Base-by-base conservation (phyloP, 495 filamentous ascomycete species). In the Aspergillus cavernicola region DNA sequence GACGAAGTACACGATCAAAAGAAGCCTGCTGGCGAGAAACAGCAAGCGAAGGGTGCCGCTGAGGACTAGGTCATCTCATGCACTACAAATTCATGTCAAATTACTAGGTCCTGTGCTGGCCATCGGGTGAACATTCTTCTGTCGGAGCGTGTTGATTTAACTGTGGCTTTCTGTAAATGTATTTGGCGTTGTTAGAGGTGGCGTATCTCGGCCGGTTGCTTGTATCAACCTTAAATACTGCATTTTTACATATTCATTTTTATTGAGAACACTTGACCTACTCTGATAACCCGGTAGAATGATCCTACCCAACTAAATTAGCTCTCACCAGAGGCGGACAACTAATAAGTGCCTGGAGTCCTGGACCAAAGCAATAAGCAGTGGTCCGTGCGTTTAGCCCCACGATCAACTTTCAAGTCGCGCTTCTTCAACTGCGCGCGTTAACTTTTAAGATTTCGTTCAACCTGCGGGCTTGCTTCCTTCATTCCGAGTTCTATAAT, bases 341-440 rank as follows among this genome's bases (percentile, higher is more conserved):
- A n/a, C n/a, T n/a, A n/a, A n/a, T n/a, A n/a, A n/a, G n/a, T n/a
- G n/a, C n/a, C n/a, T n/a, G n/a, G n/a, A n/a, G n/a, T n/a, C n/a
- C n/a, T n/a, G n/a, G n/a, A n/a, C n/a, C n/a, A n/a, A 19, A 2
- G 4, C 32, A 60, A 62, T 66, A 70, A 66, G 63, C 61, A 50
- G 61, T 67, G 67, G 67, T 62, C 65, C 60, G 67, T 70, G 65
- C 62, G 36, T 35, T n/a, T 35, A 57, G 60, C 59, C 62, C 65
- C 56, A 58, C 62, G 56, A 4, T 18, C 4, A 16, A 54, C 46
- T 50, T 40, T 29, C 48, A 58, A 48, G 44, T 52, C 52, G 20
- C 16, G 26, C 35, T 18, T 36, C 12, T 13, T n/a, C n/a, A n/a
- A n/a, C n/a, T 15, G 16, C 36, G 19, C 26, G 29, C 24, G 26